These are phyloP conservation scores for Phycomyces nitens DNA, from an alignment of 192 early-diverging fungal species.

Conservation along the genomic window DNA sequence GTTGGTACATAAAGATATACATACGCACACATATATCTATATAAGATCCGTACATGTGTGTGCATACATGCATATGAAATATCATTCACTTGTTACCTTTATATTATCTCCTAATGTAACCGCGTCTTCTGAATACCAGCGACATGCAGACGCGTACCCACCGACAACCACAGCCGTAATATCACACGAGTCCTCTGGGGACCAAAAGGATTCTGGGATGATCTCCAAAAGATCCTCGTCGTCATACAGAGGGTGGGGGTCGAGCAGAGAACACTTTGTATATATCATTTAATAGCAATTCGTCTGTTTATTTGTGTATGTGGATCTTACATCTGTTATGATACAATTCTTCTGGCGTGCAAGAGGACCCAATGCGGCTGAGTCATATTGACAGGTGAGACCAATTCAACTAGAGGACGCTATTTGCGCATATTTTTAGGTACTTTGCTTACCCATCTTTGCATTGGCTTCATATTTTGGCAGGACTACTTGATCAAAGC, in stretches of 20 bases:
- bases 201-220: neutral
- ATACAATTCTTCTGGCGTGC: conserved; percentile 32
- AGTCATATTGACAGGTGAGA: neutral
- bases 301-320: too few species aligned
- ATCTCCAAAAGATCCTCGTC: neutral
- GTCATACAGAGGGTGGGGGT: neutral
- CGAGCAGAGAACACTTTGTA: conserved; percentile 15
- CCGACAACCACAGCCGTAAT: conserved; percentile 27
- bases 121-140: conserved; percentile 37
- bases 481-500: conserved; percentile 33
- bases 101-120: conserved; percentile 21
- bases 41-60: neutral
- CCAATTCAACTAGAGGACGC: neutral
- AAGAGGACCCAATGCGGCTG: conserved; percentile 27
- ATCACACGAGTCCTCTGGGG: neutral
- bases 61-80: neutral
- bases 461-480: conserved; percentile 30
- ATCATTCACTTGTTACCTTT: conserved; percentile 14
- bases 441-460: conserved; percentile 21
- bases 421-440: neutral
- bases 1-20: too few species aligned
- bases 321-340: neutral
- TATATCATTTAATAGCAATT: neutral
- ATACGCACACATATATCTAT: too few species aligned
- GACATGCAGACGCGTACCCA: conserved; percentile 22